Evolutionary conservation across 2,329 filamentous ascomycete genomes (phyloP).

Genomic region (Neodidymelliopsis sp.): DNA sequence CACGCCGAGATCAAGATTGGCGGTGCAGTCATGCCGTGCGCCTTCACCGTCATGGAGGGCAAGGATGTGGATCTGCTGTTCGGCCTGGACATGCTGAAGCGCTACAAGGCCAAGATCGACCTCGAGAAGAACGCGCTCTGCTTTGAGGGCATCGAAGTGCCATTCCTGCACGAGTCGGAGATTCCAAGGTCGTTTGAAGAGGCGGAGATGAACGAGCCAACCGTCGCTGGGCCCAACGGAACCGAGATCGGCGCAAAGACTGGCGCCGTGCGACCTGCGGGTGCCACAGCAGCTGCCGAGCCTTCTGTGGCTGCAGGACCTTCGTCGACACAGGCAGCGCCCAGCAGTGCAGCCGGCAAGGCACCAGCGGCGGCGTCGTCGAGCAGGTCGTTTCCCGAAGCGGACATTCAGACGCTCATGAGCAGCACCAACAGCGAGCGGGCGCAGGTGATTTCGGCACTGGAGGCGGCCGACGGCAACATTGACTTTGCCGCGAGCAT

Average conservation of each 20-base stretch:
- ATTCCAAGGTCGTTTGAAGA: slow-evolving; percentile 86
- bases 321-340: slow-evolving; percentile 17
- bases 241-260: slow-evolving; percentile 85
- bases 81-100: slow-evolving; percentile 95
- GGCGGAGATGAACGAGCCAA: slow-evolving; percentile 78
- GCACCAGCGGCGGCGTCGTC: slow-evolving; percentile 26
- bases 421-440: slow-evolving; percentile 76
- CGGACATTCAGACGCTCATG: slow-evolving; percentile 77
- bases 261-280: slow-evolving; percentile 72
- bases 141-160: slow-evolving; percentile 86
- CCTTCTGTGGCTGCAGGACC: slow-evolving; percentile 23
- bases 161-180: slow-evolving; percentile 90
- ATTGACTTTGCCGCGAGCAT: slow-evolving; percentile 87
- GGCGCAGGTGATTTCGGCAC: slow-evolving; percentile 77
- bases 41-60: slow-evolving; percentile 99
- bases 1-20: slow-evolving; percentile 95
- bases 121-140: slow-evolving; percentile 82
- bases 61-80: slow-evolving; percentile 94
- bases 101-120: slow-evolving; percentile 93
- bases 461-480: slow-evolving; percentile 84
- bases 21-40: slow-evolving; percentile 84
- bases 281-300: slow-evolving; percentile 44
- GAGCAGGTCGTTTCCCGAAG: slow-evolving; percentile 59
- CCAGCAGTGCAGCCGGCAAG: slow-evolving; percentile 24
- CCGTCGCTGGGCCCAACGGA: slow-evolving; percentile 84